Evolutionary conservation across 2,329 filamentous ascomycete genomes (phyloP), one percentile per base, ranked within the genome.

Genomic region (Clarireedia homoeocarpa): DNA sequence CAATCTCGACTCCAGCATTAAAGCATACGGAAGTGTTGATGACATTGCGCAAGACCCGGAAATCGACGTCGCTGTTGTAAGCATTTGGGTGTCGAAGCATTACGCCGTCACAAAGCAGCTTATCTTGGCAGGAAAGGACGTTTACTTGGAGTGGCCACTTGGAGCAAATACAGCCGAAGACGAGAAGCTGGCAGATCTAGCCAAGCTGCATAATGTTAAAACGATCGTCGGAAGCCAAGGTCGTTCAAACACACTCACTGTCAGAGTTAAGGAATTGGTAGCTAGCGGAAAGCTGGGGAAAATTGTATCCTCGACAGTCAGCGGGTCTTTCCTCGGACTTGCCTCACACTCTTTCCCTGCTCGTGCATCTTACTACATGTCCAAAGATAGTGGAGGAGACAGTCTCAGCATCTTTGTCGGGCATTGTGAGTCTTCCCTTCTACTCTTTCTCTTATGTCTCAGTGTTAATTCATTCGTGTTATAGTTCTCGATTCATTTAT

Each of bases 71-170:
- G 69, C 79, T 7, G 73, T 77, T 49, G 70, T 74, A 55, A 70
- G 68, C 52, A 73, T 76, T 15, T 69, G 71, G 4, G 74, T 79
- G 3, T 71, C 70, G 10, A 65, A 69, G 20, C 75, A 78, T 56
- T 74, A 74, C 56, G 57, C 63, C 7, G 62, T 75, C 14, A 68
- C 74, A 10, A 71, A 70, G 44, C 74, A 75, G 1, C 71, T 71
- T 9, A 61, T 80, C 3, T 64, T 70, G 48, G 72, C 74, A 4
- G 71, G 73, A 20, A 79, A 80, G 62, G 69, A 75, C 45, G 71
- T 76, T 12, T 79, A 75, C 55, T 71, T 74, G n/a, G 77, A 80
- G 61, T 77, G 76, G 76, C 77, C 75, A 3, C 67, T 78, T 1
- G 75, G 68, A 0, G 66, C 69, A 3, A 74, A 71, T 44, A 52